These are phyloP conservation scores for Plasmodium ovale DNA, from an alignment of 169 alveolate genomes.

Conservation along the genomic window DNA sequence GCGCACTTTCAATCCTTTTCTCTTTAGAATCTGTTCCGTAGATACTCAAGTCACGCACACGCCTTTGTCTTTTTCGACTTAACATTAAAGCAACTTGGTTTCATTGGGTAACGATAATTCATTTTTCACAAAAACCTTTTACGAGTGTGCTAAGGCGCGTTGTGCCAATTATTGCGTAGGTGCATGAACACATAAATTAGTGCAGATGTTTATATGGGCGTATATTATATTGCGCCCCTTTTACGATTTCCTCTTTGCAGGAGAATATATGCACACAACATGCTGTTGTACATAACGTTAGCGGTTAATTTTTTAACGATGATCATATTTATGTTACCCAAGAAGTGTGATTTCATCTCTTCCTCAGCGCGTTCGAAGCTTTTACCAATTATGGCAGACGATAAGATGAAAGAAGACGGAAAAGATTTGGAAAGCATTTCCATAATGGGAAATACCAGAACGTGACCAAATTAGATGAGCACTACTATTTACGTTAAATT, in stretches of 20 bases:
- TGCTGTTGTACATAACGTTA: conserved; percentile 1
- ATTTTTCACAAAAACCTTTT: no score
- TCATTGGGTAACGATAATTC: conserved; percentile 18
- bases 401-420: not conserved
- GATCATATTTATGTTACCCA: conserved; percentile 5
- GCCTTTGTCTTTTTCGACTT: conserved; percentile 19
- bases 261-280: not conserved
- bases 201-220: not conserved
- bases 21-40: conserved; percentile 16
- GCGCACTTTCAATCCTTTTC: not conserved
- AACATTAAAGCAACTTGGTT: conserved; percentile 5
- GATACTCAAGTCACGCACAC: conserved; percentile 5
- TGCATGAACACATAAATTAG: not conserved
- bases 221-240: not conserved
- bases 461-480: not conserved
- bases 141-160: no score
- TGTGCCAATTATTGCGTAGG: no score
- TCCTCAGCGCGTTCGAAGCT: conserved; percentile 2
- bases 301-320: conserved; percentile 9
- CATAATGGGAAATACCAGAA: not conserved
- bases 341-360: not conserved
- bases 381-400: not conserved
- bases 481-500: not conserved
- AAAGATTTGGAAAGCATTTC: conserved; percentile 1
- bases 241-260: not conserved